phyloP scores from a whole-genome alignment of 441 rosid species.

The Brassica balearica region DNA sequence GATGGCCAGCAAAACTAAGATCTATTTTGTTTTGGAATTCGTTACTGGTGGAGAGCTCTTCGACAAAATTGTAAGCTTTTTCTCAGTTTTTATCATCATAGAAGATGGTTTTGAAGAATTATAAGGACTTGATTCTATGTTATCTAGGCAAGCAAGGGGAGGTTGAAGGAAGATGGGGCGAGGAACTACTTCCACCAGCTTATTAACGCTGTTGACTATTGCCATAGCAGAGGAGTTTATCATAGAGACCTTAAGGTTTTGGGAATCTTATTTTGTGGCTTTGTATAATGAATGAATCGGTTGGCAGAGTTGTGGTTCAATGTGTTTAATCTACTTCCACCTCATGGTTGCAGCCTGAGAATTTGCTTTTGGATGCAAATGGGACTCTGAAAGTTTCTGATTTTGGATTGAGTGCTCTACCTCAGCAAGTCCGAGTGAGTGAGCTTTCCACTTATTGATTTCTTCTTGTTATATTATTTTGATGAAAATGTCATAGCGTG shows the following conservation, averaged over 20 bases:
- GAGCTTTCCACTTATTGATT: slow-evolving; percentile 38
- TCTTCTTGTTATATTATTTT: background rate
- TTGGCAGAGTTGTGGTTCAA: background rate
- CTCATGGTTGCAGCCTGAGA: slow-evolving; percentile 75
- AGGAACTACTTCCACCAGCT: slow-evolving; percentile 95
- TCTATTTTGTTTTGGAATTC: slow-evolving; percentile 90
- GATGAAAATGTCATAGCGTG: background rate
- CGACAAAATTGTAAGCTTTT: slow-evolving; percentile 85
- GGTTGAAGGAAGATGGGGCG: slow-evolving; percentile 94
- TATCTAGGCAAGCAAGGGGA: slow-evolving; percentile 84
- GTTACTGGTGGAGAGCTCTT: slow-evolving; percentile 99
- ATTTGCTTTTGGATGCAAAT: slow-evolving; percentile 85
- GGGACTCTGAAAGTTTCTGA: slow-evolving; percentile 92
- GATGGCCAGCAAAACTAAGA: slow-evolving; percentile 98
- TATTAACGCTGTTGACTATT: slow-evolving; percentile 94
- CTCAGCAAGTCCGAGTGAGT: slow-evolving; percentile 99
- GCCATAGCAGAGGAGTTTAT: slow-evolving; percentile 95
- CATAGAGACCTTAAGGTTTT: slow-evolving; percentile 93
- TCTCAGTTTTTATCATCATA: background rate
- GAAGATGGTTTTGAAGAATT: slow-evolving; percentile 13
- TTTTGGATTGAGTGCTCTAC: slow-evolving; percentile 97
- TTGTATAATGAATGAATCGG: background rate
- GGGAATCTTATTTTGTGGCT: slow-evolving; percentile 19
- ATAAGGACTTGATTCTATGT: slow-evolving; percentile 25
- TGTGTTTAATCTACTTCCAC: too few species aligned